These are phyloP conservation scores for Cantharellus cinnabarinus DNA, from an alignment of 768 basidiomycete species.

Conservation along the genomic window DNA sequence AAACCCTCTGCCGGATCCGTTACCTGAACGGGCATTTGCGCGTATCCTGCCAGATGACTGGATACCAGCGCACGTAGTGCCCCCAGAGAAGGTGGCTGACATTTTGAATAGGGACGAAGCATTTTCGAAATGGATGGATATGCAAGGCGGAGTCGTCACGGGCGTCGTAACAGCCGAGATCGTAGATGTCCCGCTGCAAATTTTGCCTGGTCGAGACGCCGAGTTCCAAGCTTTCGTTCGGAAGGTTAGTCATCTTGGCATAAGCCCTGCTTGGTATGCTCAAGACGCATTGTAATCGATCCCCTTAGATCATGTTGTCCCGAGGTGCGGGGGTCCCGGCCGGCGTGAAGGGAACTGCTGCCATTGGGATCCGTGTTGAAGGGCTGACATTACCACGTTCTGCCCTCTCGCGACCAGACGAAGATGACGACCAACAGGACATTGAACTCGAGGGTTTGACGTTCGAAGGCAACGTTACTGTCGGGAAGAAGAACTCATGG, in stretches of 20 bases:
- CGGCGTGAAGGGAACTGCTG: neutral
- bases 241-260: constrained; percentile 31
- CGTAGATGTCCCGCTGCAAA: constrained; percentile 52
- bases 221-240: constrained; percentile 57
- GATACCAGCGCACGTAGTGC: constrained; percentile 26
- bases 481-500: neutral
- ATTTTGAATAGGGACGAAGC: neutral
- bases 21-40: constrained; percentile 55
- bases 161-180: constrained; percentile 47
- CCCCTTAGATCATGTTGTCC: neutral
- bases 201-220: constrained; percentile 56
- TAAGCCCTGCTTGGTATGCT: neutral
- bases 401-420: neutral
- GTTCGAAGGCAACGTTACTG: neutral
- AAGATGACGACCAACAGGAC: neutral
- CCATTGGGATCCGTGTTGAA: neutral
- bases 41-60: constrained; percentile 53
- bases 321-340: neutral
- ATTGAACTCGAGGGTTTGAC: neutral
- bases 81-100: neutral
- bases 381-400: neutral
- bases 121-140: constrained; percentile 19
- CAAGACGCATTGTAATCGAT: neutral
- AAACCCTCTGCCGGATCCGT: constrained; percentile 35
- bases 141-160: constrained; percentile 21